Percentiles rank a stretch among this genome's conserved stretches.
These are phyloP conservation scores for Periconia sp. DNA, from an alignment of 2,329 filamentous ascomycete species.

Conservation along the genomic window DNA sequence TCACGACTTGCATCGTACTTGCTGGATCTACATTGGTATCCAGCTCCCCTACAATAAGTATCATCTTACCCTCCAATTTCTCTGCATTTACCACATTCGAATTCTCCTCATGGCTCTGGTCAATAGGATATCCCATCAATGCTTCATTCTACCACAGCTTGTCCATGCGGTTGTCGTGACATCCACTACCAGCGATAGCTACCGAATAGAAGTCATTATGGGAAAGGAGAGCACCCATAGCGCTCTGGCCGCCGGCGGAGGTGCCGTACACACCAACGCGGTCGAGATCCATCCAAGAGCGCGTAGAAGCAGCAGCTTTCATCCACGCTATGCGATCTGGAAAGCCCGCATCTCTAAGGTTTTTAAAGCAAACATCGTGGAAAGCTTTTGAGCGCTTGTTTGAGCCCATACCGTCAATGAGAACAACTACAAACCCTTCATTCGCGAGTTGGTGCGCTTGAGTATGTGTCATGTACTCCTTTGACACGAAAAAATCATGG, in stretches of 20 bases:
- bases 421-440: constrained; percentile 27
- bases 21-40: constrained; percentile 35
- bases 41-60: constrained; percentile 36
- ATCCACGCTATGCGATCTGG: constrained; percentile 33
- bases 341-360: constrained; percentile 31
- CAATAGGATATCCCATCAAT: constrained; percentile 32
- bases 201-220: constrained; percentile 32
- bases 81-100: constrained; percentile 27
- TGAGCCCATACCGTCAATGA: constrained; percentile 32
- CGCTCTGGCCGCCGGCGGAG: constrained; percentile 30
- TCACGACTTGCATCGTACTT: constrained; percentile 29
- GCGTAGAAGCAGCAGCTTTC: constrained; percentile 22
- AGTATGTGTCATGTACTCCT: constrained; percentile 14
- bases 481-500: constrained; percentile 25
- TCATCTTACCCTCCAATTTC: constrained; percentile 17
- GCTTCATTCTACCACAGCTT: constrained; percentile 33
- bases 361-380: constrained; percentile 28
- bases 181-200: constrained; percentile 27
- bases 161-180: constrained; percentile 34
- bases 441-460: constrained; percentile 21
- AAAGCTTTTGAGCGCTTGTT: constrained; percentile 35
- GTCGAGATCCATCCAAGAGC: constrained; percentile 27
- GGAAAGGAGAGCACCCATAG: constrained; percentile 28
- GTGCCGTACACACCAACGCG: constrained; percentile 23
- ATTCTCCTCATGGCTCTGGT: constrained; percentile 24